Evolutionary conservation across 257 asterid species (phyloP), one percentile per base, ranked within the genome.

Genomic region (Nicotiana sylvestris): DNA sequence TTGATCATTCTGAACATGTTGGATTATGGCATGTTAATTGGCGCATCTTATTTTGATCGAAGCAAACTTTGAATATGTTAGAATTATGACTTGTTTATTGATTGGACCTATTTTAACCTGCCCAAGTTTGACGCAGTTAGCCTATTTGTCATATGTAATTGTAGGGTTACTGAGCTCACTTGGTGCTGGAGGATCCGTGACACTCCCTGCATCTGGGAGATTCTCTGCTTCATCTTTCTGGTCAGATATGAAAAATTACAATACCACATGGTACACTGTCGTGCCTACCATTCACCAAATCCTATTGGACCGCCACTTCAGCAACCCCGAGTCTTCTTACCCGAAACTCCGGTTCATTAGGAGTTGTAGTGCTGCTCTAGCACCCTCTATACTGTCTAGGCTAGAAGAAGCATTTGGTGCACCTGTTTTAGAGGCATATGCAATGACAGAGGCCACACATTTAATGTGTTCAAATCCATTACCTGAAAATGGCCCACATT

Each of bases 201-300:
- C 95, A 18, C 97, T 94, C 25, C 99, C 99, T 4, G 92, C 96
- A 21, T 89, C 96, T 5, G 99, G 99, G 64, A 90, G 98, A 85
- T 96, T 96, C 87, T 96, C 98, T 0, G 98, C 98, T 21, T 92
- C 98, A 6, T 94, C 96, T 0, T 96, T 94, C 78, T 96, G 98
- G 99, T 46, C 94, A 2, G 98, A 96, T 62, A 94, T 96, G 98
- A 90, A 65, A 1, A 87, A 86, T 67, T 91, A 87, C 66, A 82
- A 87, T 9, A 97, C 99, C 32, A 94, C 98, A 13, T 96, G 98
- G 98, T 96, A 92, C 91, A 96, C 98, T 0, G 98, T 96, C 1
- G 98, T 96, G 66, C 99, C 99, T 9, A 96, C 99, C 11, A 91
- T 96, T 1, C 99, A 96, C 83, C 99, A 94, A 49, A 96, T 96